Conservation (phyloP, 768 basidiomycete genomes). For the Rhizopogon vulgaris region DNA sequence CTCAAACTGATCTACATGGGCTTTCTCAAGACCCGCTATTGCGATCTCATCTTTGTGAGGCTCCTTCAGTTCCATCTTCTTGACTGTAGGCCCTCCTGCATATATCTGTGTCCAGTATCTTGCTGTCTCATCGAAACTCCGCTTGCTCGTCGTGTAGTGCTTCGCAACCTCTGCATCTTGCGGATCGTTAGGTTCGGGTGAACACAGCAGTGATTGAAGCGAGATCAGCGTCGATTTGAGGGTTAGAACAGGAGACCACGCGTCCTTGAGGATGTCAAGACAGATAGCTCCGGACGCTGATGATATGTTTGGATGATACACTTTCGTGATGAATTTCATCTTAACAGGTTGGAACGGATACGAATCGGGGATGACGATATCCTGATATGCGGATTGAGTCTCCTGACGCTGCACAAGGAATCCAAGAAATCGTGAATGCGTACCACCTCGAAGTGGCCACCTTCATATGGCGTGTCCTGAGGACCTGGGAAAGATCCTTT, state of each 20-base stretch:
- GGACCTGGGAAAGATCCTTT: conserved; percentile 90
- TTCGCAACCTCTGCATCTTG: conserved; percentile 98
- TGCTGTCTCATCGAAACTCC: conserved; percentile 88
- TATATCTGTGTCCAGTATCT: conserved; percentile 92
- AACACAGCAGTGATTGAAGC: conserved; percentile 86
- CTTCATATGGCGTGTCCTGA: conserved; percentile 88
- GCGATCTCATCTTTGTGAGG: conserved; percentile 42
- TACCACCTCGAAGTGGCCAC: conserved; percentile 88
- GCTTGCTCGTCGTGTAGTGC: conserved; percentile 86
- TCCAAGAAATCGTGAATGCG: conserved; percentile 27
- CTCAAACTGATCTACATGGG: conserved; percentile 82
- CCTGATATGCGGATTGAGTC: conserved; percentile 36
- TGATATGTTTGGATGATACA: conserved; percentile 94
- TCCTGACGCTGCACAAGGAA: conserved; percentile 3
- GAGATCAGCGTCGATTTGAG: conserved; percentile 96
- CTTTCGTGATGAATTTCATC: conserved; percentile 97
- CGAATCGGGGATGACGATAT: conserved; percentile 88
- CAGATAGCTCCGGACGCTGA: conserved; percentile 94
- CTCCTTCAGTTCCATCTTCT: conserved; percentile 27
- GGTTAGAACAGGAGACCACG: conserved; percentile 94
- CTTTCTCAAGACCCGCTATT: conserved; percentile 75
- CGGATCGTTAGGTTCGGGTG: conserved; percentile 92
- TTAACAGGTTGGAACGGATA: conserved; percentile 93
- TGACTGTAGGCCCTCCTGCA: conserved; percentile 62
- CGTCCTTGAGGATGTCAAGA: conserved; percentile 79